Percentiles rank a stretch among this genome's conserved stretches.
Conservation (phyloP, 2,329 filamentous ascomycete genomes). For the Cercospora zeina region DNA sequence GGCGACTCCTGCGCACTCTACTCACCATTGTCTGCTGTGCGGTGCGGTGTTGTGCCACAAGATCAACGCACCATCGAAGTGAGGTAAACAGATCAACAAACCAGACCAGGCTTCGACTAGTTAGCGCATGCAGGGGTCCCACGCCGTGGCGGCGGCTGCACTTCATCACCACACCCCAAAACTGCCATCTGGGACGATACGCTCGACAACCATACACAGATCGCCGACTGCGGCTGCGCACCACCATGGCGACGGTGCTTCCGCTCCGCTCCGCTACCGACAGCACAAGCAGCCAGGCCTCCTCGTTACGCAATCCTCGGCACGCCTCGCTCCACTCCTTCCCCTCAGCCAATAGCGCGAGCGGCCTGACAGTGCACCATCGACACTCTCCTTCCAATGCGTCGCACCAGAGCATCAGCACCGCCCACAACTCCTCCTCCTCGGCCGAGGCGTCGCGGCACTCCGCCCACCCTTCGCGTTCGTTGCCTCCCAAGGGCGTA, state of each 20-base stretch:
- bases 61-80: neutral
- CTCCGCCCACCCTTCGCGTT: constrained; percentile 13
- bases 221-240: neutral
- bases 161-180: neutral
- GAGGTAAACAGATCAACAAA: neutral
- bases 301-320: constrained; percentile 32
- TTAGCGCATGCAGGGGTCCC: neutral
- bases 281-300: constrained; percentile 28
- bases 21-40: constrained; percentile 5
- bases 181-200: neutral
- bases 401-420: constrained; percentile 41
- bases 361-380: constrained; percentile 5
- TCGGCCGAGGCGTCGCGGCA: constrained; percentile 15
- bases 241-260: constrained; percentile 37
- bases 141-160: neutral
- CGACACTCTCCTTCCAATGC: constrained; percentile 42
- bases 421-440: constrained; percentile 26
- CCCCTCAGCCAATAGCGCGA: constrained; percentile 36
- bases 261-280: constrained; percentile 37
- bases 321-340: constrained; percentile 48
- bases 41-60: neutral
- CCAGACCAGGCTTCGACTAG: neutral
- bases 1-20: neutral
- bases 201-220: neutral
- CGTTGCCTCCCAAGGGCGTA: constrained; percentile 17